Conservation (phyloP, 2,329 filamentous ascomycete genomes). For the Penicillium polonicum region DNA sequence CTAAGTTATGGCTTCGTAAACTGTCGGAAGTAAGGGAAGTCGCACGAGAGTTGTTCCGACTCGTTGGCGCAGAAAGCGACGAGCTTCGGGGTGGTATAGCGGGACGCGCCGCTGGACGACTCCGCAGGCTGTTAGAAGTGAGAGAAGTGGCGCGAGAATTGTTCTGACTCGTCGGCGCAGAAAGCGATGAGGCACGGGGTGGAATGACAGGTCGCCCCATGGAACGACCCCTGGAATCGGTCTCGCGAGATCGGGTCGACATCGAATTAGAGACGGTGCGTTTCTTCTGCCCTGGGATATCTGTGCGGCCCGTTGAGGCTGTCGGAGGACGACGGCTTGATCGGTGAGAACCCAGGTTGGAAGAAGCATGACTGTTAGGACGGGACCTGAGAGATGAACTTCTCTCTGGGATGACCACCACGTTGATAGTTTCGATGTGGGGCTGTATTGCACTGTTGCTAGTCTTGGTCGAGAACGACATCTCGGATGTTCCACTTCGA, state of each 20-base stretch:
- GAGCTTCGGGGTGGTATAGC: conserved; percentile 43
- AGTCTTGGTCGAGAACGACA: conserved; percentile 37
- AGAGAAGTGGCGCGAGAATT: conserved; percentile 47
- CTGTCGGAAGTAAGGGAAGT: conserved; percentile 48
- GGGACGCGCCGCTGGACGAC: conserved; percentile 31
- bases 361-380: conserved; percentile 39
- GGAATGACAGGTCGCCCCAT: conserved; percentile 38
- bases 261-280: conserved; percentile 45
- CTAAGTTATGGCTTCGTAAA: conserved; percentile 35
- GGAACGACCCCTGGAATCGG: conserved; percentile 30
- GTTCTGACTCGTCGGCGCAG: conserved; percentile 47
- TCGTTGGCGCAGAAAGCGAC: conserved; percentile 50
- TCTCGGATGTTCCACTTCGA: conserved; percentile 44
- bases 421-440: conserved; percentile 45
- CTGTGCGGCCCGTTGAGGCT: conserved; percentile 35
- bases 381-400: conserved; percentile 45
- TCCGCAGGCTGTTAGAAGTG: conserved; percentile 44
- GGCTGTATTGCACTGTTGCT: conserved; percentile 30
- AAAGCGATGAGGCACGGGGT: conserved; percentile 45
- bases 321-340: conserved; percentile 40
- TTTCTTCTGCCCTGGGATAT: conserved; percentile 34
- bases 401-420: conserved; percentile 50
- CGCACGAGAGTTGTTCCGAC: conserved; percentile 44
- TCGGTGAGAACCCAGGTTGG: conserved; percentile 39
- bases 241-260: conserved; percentile 26